These are phyloP conservation scores for Selaginella tamariscina DNA, from an alignment of 75 land plant genomes.

Conservation along the genomic window DNA sequence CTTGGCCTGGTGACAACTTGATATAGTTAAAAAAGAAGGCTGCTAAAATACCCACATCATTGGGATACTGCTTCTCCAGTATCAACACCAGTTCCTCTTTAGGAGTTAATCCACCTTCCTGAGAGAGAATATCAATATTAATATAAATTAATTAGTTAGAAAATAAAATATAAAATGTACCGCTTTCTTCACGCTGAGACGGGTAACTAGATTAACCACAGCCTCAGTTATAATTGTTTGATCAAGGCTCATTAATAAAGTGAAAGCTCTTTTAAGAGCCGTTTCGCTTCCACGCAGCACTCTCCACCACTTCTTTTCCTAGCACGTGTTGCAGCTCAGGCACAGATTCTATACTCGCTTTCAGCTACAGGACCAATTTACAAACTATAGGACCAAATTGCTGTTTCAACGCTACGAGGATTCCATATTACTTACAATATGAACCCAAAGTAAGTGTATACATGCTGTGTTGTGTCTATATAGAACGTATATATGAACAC, in stretches of 20 bases:
- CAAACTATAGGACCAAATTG: slow-evolving; percentile 90
- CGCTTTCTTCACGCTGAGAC: slow-evolving; percentile 32
- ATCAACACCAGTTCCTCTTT: slow-evolving; percentile 53
- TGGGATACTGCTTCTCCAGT: slow-evolving; percentile 78
- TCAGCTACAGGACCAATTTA: slow-evolving; percentile 77
- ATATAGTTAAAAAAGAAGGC: slow-evolving; percentile 69
- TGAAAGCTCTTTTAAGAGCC: slow-evolving; percentile 43
- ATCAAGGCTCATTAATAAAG: slow-evolving; percentile 51
- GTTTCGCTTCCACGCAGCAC: background rate
- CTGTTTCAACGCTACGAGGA: slow-evolving; percentile 69
- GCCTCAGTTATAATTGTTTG: slow-evolving; percentile 36
- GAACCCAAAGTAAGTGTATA: slow-evolving; percentile 94
- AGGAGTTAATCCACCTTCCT: slow-evolving; percentile 43
- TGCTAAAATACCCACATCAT: slow-evolving; percentile 68
- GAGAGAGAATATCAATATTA: too few species aligned
- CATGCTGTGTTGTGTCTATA: too few species aligned
- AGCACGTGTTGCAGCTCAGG: slow-evolving; percentile 64
- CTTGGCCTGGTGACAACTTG: slow-evolving; percentile 66
- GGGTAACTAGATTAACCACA: slow-evolving; percentile 32
- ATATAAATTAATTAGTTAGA: too few species aligned
- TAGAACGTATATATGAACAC: slow-evolving; percentile 56
- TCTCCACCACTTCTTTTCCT: slow-evolving; percentile 23
- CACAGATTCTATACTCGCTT: slow-evolving; percentile 43
- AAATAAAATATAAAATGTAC: too few species aligned
- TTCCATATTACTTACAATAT: slow-evolving; percentile 58